phyloP scores from a whole-genome alignment of 257 asterid genomes.

The Voacanga thouarsii region DNA sequence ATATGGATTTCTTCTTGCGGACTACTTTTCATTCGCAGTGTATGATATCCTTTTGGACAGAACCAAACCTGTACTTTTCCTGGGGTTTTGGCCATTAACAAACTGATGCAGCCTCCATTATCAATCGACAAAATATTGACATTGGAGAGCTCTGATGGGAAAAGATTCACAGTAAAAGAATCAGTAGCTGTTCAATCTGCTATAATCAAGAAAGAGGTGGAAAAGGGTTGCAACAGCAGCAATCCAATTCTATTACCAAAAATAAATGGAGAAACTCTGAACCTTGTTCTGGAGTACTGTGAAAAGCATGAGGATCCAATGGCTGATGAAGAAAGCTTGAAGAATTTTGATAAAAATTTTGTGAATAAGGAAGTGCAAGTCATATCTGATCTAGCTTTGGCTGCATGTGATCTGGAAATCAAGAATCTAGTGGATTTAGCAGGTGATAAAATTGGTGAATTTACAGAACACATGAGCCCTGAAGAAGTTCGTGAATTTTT shows the following conservation, averaged over 20 bases:
- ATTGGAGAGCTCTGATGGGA: constrained; percentile 9
- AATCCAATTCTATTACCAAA: neutral
- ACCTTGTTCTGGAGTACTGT: neutral
- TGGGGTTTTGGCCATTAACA: too few relatives aligned
- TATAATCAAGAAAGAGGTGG: too few relatives aligned
- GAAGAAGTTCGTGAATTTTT: neutral
- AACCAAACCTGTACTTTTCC: too few relatives aligned
- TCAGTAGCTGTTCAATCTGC: neutral
- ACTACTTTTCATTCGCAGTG: too few relatives aligned
- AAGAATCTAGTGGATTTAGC: neutral
- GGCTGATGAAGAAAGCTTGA: constrained; percentile 4
- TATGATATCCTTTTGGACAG: too few relatives aligned
- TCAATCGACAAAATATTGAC: neutral
- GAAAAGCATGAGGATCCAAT: constrained; percentile 4
- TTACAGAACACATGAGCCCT: constrained; percentile 1
- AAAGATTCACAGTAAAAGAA: constrained; percentile 11
- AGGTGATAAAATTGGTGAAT: constrained; percentile 7
- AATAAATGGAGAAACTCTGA: constrained; percentile 11
- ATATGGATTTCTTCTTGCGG: neutral
- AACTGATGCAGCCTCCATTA: too few relatives aligned
- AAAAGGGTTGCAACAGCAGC: too few relatives aligned
- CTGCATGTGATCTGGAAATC: constrained; percentile 24
- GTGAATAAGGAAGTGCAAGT: neutral
- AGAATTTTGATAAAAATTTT: constrained; percentile 8
- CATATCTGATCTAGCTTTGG: neutral